Evolutionary conservation across 1,284 basidiomycete genomes (phyloP).

Genomic region (Anthracocystis walkeri): DNA sequence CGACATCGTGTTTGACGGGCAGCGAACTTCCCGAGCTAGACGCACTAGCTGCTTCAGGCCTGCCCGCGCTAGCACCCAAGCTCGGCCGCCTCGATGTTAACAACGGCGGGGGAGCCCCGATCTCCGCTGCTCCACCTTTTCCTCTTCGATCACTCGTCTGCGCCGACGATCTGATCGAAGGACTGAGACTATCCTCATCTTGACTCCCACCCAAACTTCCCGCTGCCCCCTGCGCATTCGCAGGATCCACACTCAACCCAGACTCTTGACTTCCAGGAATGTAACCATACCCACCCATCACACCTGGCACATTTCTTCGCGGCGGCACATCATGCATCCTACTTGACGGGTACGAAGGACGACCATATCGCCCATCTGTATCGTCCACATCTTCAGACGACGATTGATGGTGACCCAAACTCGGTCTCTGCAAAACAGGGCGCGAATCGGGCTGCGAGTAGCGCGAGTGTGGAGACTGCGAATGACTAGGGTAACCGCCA

Average conservation of each 20-base stretch:
- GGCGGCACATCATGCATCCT: slow-evolving; percentile 7
- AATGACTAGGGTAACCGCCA: not conserved
- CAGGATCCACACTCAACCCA: slow-evolving; percentile 46
- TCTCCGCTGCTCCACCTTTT: slow-evolving; percentile 9
- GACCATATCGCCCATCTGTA: slow-evolving; percentile 16
- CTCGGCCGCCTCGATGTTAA: slow-evolving; percentile 13
- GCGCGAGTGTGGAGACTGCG: slow-evolving; percentile 17
- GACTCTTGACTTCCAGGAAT: slow-evolving; percentile 66
- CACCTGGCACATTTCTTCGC: slow-evolving; percentile 39
- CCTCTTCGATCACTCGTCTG: slow-evolving; percentile 39
- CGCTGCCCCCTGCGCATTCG: slow-evolving; percentile 7
- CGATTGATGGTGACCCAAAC: slow-evolving; percentile 27
- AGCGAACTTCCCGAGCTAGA: not conserved
- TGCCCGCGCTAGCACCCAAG: not conserved
- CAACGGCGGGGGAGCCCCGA: slow-evolving; percentile 34
- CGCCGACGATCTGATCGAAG: slow-evolving; percentile 58
- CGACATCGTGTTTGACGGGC: slow-evolving; percentile 22
- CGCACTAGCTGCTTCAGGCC: not conserved
- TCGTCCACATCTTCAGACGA: slow-evolving; percentile 45
- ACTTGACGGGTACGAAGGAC: not conserved
- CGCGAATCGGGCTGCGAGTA: slow-evolving; percentile 22
- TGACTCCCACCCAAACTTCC: slow-evolving; percentile 47
- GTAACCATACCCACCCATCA: slow-evolving; percentile 62
- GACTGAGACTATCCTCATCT: slow-evolving; percentile 48
- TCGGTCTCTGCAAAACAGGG: slow-evolving; percentile 17